Base-by-base conservation (phyloP, 2,329 filamentous ascomycete genomes). In the Botrytis squamosa region DNA sequence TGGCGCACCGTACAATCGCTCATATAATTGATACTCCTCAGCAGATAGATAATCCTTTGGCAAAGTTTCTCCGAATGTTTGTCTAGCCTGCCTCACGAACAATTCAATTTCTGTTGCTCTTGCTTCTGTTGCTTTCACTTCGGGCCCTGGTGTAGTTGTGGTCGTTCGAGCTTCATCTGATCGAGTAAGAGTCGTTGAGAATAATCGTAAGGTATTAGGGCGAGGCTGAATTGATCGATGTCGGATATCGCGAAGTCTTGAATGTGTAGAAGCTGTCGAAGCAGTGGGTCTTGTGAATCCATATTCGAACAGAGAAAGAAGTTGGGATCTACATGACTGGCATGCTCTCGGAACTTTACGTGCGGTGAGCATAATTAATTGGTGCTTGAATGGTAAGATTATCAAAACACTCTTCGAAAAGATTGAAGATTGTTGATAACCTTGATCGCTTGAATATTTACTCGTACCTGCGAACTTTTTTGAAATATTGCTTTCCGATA, bases 1-100 rank as follows among this genome's bases (percentile, higher is more conserved):
- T 2, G 94, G 93, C 49, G 90, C 86, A 1, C 95, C 95, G 81
- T 96, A 98, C 25, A 97, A 84, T 76, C 94, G 87, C 80, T 92
- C 90, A 82, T 97, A 97, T 0, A 97, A 84, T 66, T 84, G 85
- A 79, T 92, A 90, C 81, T 97, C 94, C 71, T 92, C 88, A 1
- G 87, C 85, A 49, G 86, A 90, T 70, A 98, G 82, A 78, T 93
- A 89, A 49, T 87, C 90, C 46, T 89, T 88, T 0, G 95, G 95
- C 38, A 98, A 83, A 0, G 87, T 90, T 79, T 96, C 91, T 75
- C 94, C 91, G 81, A 94, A 97, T 14, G 89, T 86, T 76, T 93
- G 91, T 78, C 92, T 89, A 52, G 93, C 91, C 77, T 89, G 86
- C 73, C 92, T 89, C 46, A 93, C 93, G 12, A 91, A 84, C 18